phyloP scores from a whole-genome alignment of 148 eudicot species.

The Chenopodium album region DNA sequence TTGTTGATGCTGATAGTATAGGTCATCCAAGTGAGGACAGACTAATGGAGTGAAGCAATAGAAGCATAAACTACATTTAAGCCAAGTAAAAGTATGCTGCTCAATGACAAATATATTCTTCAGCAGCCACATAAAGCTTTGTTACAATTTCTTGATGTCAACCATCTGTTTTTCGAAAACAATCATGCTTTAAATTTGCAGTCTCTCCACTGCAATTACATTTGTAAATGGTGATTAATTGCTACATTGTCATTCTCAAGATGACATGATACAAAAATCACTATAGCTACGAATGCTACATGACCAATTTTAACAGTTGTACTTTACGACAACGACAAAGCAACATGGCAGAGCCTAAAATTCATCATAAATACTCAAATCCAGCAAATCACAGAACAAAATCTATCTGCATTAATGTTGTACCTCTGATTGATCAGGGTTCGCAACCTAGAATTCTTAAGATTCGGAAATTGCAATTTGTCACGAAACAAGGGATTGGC shows the following conservation, averaged over 20 bases:
- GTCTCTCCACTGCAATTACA: background rate
- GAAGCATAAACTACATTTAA: background rate
- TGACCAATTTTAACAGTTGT: background rate
- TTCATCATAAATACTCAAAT: background rate
- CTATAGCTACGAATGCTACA: background rate
- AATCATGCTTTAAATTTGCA: background rate
- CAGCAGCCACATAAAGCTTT: background rate
- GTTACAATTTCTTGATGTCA: background rate
- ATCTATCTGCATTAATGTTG: background rate
- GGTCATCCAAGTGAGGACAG: conserved; percentile 7
- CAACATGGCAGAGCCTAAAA: background rate
- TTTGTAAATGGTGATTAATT: background rate
- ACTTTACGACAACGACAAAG: background rate
- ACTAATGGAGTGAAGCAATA: background rate
- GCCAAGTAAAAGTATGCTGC: background rate
- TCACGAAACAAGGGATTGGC: conserved; percentile 82
- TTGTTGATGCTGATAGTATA: background rate
- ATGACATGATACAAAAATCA: background rate
- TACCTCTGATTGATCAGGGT: conserved; percentile 84
- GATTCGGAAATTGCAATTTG: conserved; percentile 64
- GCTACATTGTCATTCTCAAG: background rate
- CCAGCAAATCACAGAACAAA: background rate
- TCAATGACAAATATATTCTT: background rate
- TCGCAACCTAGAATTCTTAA: conserved; percentile 65
- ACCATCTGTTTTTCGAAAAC: background rate